Conservation (phyloP, 164 flowering plant genomes). For the Euptelea pleiosperma region DNA sequence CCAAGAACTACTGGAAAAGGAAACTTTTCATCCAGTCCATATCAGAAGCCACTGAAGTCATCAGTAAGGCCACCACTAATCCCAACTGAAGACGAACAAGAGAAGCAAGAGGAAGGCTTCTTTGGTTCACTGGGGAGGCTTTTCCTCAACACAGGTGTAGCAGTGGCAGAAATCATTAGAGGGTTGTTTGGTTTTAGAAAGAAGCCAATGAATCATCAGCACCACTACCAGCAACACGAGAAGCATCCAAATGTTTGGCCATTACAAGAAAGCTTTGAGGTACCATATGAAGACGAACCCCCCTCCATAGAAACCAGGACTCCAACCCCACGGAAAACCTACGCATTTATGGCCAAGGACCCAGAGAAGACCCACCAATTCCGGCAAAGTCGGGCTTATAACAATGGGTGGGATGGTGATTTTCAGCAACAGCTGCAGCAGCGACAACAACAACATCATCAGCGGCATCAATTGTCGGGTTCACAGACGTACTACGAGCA, state of each 20-base stretch:
- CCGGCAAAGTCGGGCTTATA: constrained; percentile 51
- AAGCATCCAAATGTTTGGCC: constrained; percentile 59
- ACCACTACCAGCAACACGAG: constrained; percentile 40
- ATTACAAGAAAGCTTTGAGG: constrained; percentile 76
- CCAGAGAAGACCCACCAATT: constrained; percentile 65
- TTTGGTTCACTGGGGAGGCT: constrained; percentile 64
- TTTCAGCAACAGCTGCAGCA: constrained; percentile 35
- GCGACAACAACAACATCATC: constrained; percentile 50
- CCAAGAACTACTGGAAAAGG: constrained; percentile 21
- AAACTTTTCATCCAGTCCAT: constrained; percentile 29
- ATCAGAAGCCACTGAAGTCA: constrained; percentile 59
- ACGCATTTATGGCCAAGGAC: constrained; percentile 85
- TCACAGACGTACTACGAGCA: constrained; percentile 72
- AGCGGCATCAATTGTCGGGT: constrained; percentile 46
- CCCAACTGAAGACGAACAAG: constrained; percentile 62
- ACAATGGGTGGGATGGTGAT: constrained; percentile 60
- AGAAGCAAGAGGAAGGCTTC: constrained; percentile 76
- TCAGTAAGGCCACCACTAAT: constrained; percentile 76
- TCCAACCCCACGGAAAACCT: constrained; percentile 82
- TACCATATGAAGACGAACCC: constrained; percentile 83
- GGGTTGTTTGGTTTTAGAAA: constrained; percentile 53
- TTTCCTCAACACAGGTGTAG: constrained; percentile 42
- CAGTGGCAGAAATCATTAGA: constrained; percentile 51
- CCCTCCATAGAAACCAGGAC: constrained; percentile 73
- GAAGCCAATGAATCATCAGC: constrained; percentile 34